A percentile compares a stretch with the other conserved stretches of the same genome.
Conservation (phyloP, 2,329 filamentous ascomycete species). For the Pseudogymnoascus destructans region DNA sequence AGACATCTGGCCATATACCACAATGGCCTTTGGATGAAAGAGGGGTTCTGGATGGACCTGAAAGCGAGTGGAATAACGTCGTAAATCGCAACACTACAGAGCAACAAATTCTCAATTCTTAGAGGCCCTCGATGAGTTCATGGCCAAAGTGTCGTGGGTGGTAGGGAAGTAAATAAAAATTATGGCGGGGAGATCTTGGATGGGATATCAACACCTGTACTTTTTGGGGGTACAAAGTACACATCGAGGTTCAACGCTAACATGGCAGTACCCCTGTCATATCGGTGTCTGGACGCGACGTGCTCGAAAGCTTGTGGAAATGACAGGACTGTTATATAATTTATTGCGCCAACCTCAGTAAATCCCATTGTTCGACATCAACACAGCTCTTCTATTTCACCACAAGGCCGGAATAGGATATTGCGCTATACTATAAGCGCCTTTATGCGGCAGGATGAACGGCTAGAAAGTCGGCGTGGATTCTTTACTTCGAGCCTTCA, state of each 20-base stretch:
- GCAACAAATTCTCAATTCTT: not conserved
- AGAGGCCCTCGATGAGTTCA: not conserved
- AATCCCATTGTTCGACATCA: not conserved
- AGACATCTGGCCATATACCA: slow-evolving; percentile 32
- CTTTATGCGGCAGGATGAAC: slow-evolving; percentile 7
- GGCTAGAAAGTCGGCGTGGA: not conserved
- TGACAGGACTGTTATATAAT: slow-evolving; percentile 4
- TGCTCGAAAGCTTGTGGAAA: slow-evolving; percentile 3
- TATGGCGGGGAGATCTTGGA: slow-evolving; percentile 8
- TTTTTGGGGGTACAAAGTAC: slow-evolving; percentile 7
- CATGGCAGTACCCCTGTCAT: not conserved
- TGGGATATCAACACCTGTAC: slow-evolving; percentile 7
- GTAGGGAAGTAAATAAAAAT: not conserved
- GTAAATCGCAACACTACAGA: slow-evolving; percentile 5
- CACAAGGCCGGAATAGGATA: not conserved
- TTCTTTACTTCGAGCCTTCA: not conserved
- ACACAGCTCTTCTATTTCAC: not conserved
- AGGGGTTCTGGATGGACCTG: not conserved
- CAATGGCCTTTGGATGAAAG: not conserved
- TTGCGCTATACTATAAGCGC: not conserved
- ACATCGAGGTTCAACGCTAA: slow-evolving; percentile 6
- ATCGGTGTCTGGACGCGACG: not conserved
- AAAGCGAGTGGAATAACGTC: not conserved
- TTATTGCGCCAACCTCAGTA: slow-evolving; percentile 5
- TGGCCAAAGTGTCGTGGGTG: not conserved